These are phyloP conservation scores for Plantago ovata DNA, from an alignment of 257 asterid genomes.

Conservation along the genomic window DNA sequence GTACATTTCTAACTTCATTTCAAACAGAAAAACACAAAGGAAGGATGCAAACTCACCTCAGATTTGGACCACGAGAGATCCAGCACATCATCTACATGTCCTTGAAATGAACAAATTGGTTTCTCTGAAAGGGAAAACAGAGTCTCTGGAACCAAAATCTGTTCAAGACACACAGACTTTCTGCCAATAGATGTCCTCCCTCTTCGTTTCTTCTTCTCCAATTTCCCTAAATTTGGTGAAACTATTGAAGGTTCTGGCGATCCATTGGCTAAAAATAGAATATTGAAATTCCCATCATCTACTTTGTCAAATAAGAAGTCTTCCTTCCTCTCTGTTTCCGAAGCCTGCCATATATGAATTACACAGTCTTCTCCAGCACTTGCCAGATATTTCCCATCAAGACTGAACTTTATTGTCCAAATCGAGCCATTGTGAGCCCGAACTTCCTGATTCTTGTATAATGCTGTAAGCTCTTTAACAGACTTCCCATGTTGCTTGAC, in stretches of 20 bases:
- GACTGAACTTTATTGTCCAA: slow-evolving; percentile 94
- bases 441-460: slow-evolving; percentile 89
- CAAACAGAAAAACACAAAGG: slow-evolving; percentile 14
- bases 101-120: slow-evolving; percentile 78
- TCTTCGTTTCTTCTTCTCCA: slow-evolving; percentile 68
- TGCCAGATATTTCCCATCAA: slow-evolving; percentile 95
- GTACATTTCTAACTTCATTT: slow-evolving; percentile 4
- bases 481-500: slow-evolving; percentile 90
- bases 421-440: slow-evolving; percentile 90
- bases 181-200: slow-evolving; percentile 82
- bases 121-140: slow-evolving; percentile 76
- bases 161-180: slow-evolving; percentile 76
- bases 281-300: slow-evolving; percentile 81
- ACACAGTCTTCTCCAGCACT: slow-evolving; percentile 99
- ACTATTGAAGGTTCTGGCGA: slow-evolving; percentile 71
- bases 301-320: slow-evolving; percentile 67
- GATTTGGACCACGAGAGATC: slow-evolving; percentile 99
- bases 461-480: slow-evolving; percentile 74
- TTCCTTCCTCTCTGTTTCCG: slow-evolving; percentile 81
- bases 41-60: slow-evolving; percentile 55
- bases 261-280: slow-evolving; percentile 63
- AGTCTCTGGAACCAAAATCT: slow-evolving; percentile 79
- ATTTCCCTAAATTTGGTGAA: slow-evolving; percentile 66
- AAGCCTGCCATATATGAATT: slow-evolving; percentile 92
- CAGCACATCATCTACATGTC: slow-evolving; percentile 82